A percentile compares a stretch with the other conserved stretches of the same genome.
These are phyloP conservation scores for Casuarina equisetifolia DNA, from an alignment of 306 rosid genomes.

Conservation along the genomic window DNA sequence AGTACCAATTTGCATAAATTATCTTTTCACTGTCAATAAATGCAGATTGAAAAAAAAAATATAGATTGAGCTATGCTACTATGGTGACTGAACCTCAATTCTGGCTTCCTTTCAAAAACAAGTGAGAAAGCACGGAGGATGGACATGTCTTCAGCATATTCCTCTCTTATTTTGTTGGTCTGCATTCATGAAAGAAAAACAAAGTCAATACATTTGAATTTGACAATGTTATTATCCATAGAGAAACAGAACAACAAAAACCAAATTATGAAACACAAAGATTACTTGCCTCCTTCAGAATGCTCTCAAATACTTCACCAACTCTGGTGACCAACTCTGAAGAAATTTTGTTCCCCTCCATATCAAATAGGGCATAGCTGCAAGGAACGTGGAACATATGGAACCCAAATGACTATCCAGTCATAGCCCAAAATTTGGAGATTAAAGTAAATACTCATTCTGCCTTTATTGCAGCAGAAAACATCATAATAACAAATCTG, in stretches of 20 bases:
- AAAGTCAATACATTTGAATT: conserved; percentile 12
- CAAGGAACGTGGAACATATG: conserved; percentile 9
- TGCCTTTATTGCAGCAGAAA: background rate
- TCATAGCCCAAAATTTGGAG: background rate
- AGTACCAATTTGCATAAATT: conserved; percentile 17
- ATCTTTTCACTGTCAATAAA: conserved; percentile 16
- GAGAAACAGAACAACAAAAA: conserved; percentile 2
- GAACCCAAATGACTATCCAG: conserved; percentile 4
- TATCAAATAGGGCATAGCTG: conserved; percentile 96
- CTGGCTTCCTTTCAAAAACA: conserved; percentile 86
- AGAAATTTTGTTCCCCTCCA: conserved; percentile 94
- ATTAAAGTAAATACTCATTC: background rate
- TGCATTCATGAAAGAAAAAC: conserved; percentile 42
- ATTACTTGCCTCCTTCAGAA: conserved; percentile 69
- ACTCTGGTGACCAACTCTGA: conserved; percentile 76
- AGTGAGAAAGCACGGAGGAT: conserved; percentile 70
- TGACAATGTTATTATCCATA: conserved; percentile 10
- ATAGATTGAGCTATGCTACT: background rate
- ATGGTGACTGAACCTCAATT: conserved; percentile 51
- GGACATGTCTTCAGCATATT: conserved; percentile 71
- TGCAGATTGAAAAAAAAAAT: background rate
- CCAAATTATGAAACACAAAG: conserved; percentile 9
- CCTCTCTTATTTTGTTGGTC: conserved; percentile 72
- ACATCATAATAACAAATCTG: background rate
- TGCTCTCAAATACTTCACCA: conserved; percentile 67